Base-by-base conservation (phyloP, 345 rosid genomes). In the Aurinia saxatilis region DNA sequence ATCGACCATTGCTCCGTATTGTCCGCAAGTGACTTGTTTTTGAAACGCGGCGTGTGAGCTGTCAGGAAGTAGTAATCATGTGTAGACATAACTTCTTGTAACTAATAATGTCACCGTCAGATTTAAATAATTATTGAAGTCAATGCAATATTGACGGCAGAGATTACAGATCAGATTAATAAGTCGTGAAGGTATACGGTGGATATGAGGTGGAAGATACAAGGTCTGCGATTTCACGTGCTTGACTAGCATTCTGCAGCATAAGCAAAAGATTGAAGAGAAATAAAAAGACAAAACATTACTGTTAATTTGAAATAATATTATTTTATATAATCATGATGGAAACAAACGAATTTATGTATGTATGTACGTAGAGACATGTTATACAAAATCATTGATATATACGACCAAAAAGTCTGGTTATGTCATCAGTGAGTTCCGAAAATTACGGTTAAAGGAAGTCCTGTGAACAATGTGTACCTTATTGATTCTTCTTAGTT, bases 21-120 rank as follows among this genome's bases (percentile, higher is more conserved):
- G 75, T 70, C 75, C 70, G 75, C 59, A 70, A 70, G 75, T 29
- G 65, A 70, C 30, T 17, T 70, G 67, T 61, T 45, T 44, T 45
- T 17, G 63, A 70, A 70, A 70, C 69, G 59, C 74, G 65, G 74
- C 60, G 69, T 63, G 62, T 63, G 53, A 56, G 74, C 48, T 70
- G 75, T 70, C 65, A 38, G 25, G 59, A 40, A 9, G 17, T 49
- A 56, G 5, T 0, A 44, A 63, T 70, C 75, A 48, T 57, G 58
- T 63, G 68, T 39, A 10, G 16, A 49, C 9, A 29, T 21, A 31
- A 18, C 18, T 12, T 17, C 57, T 47, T 6, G 33, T 5, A 35
- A 36, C 3, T 5, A 27, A 38, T 18, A n/a, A 25, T 6, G 0
- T 0, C 0, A 4, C 47, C 63, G 65, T 48, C 23, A 1, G 69